Evolutionary conservation across 1,284 basidiomycete species (phyloP).

Genomic region (Leucoagaricus sp.): DNA sequence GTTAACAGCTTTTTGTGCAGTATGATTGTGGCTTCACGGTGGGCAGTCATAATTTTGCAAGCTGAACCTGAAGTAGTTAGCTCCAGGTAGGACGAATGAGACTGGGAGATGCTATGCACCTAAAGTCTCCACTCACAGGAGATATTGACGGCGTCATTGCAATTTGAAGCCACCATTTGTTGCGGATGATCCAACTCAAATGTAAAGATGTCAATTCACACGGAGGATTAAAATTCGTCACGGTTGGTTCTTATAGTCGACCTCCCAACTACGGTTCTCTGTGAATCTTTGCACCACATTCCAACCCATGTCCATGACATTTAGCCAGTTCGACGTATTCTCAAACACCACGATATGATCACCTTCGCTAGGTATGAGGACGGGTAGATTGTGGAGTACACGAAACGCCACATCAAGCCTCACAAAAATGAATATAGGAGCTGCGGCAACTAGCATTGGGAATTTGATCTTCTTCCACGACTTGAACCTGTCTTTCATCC

Average conservation of each 20-base stretch:
- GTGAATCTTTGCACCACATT: conserved; percentile 39
- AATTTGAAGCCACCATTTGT: conserved; percentile 29
- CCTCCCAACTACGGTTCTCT: conserved; percentile 40
- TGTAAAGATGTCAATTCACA: conserved; percentile 31
- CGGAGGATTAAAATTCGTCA: no score
- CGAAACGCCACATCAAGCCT: conserved; percentile 39
- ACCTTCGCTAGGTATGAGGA: conserved; percentile 32
- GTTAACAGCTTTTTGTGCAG: no score
- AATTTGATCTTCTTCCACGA: conserved; percentile 27
- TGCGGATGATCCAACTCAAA: conserved; percentile 36
- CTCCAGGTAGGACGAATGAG: no score
- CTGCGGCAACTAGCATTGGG: conserved; percentile 36
- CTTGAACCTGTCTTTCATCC: conserved; percentile 29
- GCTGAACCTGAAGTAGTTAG: no score
- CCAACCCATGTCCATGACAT: conserved; percentile 37
- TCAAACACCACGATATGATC: conserved; percentile 31
- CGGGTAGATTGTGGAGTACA: conserved; percentile 38
- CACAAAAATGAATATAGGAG: conserved; percentile 38
- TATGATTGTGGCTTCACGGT: conserved; percentile 30
- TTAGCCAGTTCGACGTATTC: conserved; percentile 35
- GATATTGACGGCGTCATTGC: conserved; percentile 22
- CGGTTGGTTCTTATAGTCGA: not conserved
- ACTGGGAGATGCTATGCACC: no score
- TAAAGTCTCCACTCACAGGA: conserved; percentile 34
- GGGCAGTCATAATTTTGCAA: conserved; percentile 31